Evolutionary conservation across 2,329 filamentous ascomycete species (phyloP).

Genomic region (Sarocladiaceae sp.): DNA sequence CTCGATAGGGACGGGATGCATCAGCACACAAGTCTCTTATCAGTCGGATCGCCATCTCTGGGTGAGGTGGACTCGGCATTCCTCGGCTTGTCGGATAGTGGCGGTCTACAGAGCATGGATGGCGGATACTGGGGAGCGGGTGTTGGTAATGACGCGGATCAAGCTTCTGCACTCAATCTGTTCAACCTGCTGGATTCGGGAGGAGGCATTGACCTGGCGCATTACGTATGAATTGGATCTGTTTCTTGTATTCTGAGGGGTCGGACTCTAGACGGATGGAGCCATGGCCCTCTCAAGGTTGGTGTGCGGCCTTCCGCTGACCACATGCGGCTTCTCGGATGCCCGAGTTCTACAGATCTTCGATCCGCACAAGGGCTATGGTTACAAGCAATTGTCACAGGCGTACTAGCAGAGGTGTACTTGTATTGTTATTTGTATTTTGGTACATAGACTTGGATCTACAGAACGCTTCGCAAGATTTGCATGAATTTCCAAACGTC

Average conservation of each 20-base stretch:
- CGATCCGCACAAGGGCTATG: too few species aligned
- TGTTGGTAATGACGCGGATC: conserved; percentile 33
- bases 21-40: not conserved
- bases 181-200: conserved; percentile 48
- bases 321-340: too few species aligned
- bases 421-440: not conserved
- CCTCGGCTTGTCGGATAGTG: conserved; percentile 28
- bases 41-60: conserved; percentile 24
- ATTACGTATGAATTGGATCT: conserved; percentile 24
- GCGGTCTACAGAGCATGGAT: not conserved
- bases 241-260: too few species aligned
- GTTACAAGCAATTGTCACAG: too few species aligned
- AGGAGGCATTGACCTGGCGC: conserved; percentile 48
- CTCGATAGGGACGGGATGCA: not conserved
- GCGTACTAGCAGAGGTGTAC: not conserved
- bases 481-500: conserved; percentile 59
- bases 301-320: too few species aligned
- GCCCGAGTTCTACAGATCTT: too few species aligned
- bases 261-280: too few species aligned
- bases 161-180: conserved; percentile 42
- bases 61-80: conserved; percentile 34
- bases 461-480: conserved; percentile 30
- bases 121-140: not conserved
- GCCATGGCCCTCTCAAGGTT: too few species aligned
- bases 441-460: conserved; percentile 13